Evolutionary conservation across 1,284 basidiomycete species (phyloP).

Genomic region (Rhodotorula sp.): DNA sequence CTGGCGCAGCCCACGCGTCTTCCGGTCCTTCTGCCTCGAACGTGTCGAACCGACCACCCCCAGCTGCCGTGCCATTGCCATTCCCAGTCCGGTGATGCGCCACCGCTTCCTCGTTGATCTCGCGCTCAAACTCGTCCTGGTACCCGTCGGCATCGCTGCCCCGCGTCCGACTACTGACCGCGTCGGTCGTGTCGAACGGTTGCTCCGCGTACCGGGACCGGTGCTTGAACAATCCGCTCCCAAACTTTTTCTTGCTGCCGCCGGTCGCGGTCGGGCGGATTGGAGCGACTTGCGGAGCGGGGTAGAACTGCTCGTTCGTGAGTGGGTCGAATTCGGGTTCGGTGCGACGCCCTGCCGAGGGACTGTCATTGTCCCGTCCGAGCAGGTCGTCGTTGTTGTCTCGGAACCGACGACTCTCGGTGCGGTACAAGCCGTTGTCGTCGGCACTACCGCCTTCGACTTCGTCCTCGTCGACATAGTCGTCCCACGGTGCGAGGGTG

Average conservation of each 20-base stretch:
- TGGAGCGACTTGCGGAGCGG: neutral
- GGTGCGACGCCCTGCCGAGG: too few relatives aligned
- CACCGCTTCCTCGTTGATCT: slow-evolving; percentile 31
- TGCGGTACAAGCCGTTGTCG: slow-evolving; percentile 12
- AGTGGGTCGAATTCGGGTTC: slow-evolving; percentile 26
- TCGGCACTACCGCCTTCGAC: slow-evolving; percentile 30
- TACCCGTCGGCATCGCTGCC: slow-evolving; percentile 21
- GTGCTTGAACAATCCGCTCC: slow-evolving; percentile 28
- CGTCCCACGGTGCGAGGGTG: slow-evolving; percentile 36
- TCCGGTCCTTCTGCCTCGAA: slow-evolving; percentile 35
- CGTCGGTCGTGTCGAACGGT: slow-evolving; percentile 23
- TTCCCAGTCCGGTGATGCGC: neutral
- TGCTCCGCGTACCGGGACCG: slow-evolving; percentile 31
- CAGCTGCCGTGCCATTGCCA: neutral
- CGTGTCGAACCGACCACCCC: slow-evolving; percentile 25
- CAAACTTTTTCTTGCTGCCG: slow-evolving; percentile 28
- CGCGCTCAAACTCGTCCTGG: slow-evolving; percentile 41
- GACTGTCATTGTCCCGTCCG: too few relatives aligned
- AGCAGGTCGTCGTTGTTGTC: neutral
- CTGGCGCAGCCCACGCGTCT: slow-evolving; percentile 25
- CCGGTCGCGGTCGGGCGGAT: slow-evolving; percentile 5
- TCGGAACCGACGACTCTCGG: slow-evolving; percentile 2
- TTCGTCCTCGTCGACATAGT: slow-evolving; percentile 32
- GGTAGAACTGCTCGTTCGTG: slow-evolving; percentile 37
- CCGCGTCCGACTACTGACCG: slow-evolving; percentile 12